A percentile compares a stretch with the other conserved stretches of the same genome.
These are phyloP conservation scores for Fusarium chaquense DNA, from an alignment of 2,329 filamentous ascomycete genomes.

Conservation along the genomic window DNA sequence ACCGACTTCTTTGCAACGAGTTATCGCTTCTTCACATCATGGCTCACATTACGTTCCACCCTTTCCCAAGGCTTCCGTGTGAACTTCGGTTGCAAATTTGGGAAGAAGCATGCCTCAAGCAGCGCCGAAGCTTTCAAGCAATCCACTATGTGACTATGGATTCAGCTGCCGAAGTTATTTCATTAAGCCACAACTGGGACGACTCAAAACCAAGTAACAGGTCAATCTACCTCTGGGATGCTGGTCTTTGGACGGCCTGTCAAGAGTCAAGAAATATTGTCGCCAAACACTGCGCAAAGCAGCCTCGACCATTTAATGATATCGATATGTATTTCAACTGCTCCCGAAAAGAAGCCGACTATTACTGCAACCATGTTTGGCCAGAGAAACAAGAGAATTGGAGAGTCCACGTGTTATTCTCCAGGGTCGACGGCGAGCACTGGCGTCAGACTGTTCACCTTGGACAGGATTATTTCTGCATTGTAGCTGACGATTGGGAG, in stretches of 20 bases:
- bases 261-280: not conserved
- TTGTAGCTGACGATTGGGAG: not conserved
- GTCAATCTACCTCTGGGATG: not conserved
- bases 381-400: not conserved
- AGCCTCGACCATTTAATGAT: not conserved
- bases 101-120: not conserved
- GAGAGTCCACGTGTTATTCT: not conserved
- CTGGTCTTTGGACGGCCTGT: not conserved
- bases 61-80: not conserved
- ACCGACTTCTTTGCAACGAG: fast-evolving
- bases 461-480: not conserved
- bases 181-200: not conserved
- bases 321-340: not conserved
- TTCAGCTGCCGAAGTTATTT: fast-evolving
- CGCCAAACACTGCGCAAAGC: not conserved
- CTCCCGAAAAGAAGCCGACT: not conserved
- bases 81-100: not conserved
- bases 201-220: not conserved
- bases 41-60: not conserved
- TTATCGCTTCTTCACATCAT: not conserved
- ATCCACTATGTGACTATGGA: not conserved
- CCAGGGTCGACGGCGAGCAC: not conserved
- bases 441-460: not conserved
- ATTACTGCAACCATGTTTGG: not conserved
- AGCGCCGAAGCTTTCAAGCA: not conserved